phyloP scores from a whole-genome alignment of 345 rosid species.

The Brassica carinata region DNA sequence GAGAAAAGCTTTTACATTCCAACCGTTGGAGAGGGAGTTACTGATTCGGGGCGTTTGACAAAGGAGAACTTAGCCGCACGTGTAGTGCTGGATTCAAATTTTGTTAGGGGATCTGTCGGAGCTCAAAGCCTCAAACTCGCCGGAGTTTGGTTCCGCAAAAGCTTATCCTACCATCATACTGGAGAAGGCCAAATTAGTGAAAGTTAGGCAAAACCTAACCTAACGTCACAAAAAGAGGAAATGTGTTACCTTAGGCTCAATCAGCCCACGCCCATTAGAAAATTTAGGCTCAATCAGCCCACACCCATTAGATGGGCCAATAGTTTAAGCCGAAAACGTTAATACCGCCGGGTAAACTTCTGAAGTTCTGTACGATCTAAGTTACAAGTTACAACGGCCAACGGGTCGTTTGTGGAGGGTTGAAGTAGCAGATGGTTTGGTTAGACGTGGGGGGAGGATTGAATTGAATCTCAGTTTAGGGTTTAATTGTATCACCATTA shows the following conservation, averaged over 20 bases:
- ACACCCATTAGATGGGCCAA: neutral
- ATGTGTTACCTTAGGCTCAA: neutral
- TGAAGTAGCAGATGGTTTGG: constrained; percentile 52
- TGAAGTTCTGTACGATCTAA: neutral
- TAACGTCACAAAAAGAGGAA: neutral
- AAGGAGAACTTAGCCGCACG: neutral
- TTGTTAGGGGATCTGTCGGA: neutral
- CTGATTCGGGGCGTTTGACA: neutral
- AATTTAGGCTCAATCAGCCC: neutral
- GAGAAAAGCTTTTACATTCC: neutral
- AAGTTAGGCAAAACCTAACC: neutral
- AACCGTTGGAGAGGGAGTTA: neutral
- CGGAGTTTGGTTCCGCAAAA: neutral
- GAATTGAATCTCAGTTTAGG: constrained; percentile 14
- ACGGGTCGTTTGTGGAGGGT: constrained; percentile 15
- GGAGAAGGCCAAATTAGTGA: neutral
- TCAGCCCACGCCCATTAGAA: too few relatives aligned
- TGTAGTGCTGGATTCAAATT: neutral
- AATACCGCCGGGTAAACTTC: neutral
- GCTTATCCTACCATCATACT: neutral
- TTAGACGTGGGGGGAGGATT: constrained; percentile 3
- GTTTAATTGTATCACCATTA: neutral
- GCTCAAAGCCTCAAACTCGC: neutral
- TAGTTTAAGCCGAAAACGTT: neutral
- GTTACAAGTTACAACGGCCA: neutral